Evolutionary conservation across 2,329 filamentous ascomycete genomes (phyloP).

Genomic region (Diplocarpon rosae): DNA sequence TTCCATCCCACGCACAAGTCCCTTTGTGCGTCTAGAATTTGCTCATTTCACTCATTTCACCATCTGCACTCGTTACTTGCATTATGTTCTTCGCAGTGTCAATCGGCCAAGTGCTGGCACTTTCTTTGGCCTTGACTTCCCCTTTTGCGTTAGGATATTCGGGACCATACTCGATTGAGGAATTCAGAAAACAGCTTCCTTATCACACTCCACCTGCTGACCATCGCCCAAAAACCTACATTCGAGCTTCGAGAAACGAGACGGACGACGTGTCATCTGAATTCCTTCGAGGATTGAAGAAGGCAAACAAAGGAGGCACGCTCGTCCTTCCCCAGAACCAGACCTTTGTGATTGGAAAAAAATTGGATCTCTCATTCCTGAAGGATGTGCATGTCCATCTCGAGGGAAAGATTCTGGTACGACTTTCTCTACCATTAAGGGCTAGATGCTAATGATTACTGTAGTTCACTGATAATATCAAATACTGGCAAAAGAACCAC

Average conservation of each 20-base stretch:
- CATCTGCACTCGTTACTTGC: no score
- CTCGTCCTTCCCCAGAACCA: conserved; percentile 41
- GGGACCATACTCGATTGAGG: conserved; percentile 12
- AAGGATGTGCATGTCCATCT: conserved; percentile 48
- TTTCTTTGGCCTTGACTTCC: no score
- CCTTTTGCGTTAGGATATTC: neutral
- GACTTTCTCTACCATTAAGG: neutral
- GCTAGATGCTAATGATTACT: neutral
- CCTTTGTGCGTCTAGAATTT: no score
- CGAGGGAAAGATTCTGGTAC: conserved; percentile 43
- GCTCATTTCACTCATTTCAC: no score
- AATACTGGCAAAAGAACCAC: conserved; percentile 50
- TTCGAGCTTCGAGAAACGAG: conserved; percentile 41
- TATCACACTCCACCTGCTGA: conserved; percentile 23
- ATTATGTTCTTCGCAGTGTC: no score
- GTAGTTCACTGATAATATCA: conserved; percentile 51
- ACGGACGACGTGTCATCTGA: conserved; percentile 45
- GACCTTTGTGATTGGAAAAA: conserved; percentile 36
- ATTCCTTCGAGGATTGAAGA: conserved; percentile 41
- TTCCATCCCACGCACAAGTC: no score
- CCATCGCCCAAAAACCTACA: conserved; percentile 35
- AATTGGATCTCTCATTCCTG: conserved; percentile 51
- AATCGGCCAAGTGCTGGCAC: no score
- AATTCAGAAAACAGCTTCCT: conserved; percentile 32
- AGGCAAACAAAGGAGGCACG: conserved; percentile 48